Evolutionary conservation across 192 early-diverging fungal genomes (phyloP), one percentile per base, ranked within the genome.

Genomic region (Neocallimastix lanati): DNA sequence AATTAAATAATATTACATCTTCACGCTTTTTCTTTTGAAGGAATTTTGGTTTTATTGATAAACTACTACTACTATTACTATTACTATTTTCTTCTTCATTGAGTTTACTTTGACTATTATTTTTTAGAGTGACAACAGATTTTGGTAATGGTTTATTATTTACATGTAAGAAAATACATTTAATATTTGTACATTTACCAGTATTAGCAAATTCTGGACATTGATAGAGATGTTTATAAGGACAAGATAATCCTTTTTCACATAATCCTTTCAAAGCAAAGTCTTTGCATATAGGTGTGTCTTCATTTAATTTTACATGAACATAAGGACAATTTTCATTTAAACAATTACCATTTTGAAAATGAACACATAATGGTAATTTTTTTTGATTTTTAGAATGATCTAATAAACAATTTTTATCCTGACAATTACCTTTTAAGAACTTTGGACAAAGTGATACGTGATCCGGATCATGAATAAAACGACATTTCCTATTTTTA

Each of bases 181-280:
- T 88, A 25, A 80, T 77, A 29, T 81, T 83, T 25, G 83, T 78
- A 78, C 92, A 93, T 29, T 88, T 87, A 15, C 84, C 84, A 28
- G 88, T 88, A 25, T 90, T 90, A 0, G 85, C 87, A 86, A 91
- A 92, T 80, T 90, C 90, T 0, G 92, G 92, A 58, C 92, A 93
- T 28, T 92, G 87, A 83, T 87, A 87, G 9, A 92, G 86, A 82
- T 93, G 92, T 6, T 90, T 86, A 77, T 90, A 82, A 27, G 82
- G 81, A 79, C 92, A 93, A 12, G 81, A 79, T 0, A 28, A 30
- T 27, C 90, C 92, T 50, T 86, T 85, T 15, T 86, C 83, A 80
- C 92, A 93, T 80, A 83, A 90, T 0, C 92, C 91, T 36, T 88
- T 85, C 28, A 86, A 85, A 0, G 89, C 88, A 85, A 93, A 93